Evolutionary conservation across 208 protist genomes (phyloP).

Genomic region (Leishmania lainsoni): DNA sequence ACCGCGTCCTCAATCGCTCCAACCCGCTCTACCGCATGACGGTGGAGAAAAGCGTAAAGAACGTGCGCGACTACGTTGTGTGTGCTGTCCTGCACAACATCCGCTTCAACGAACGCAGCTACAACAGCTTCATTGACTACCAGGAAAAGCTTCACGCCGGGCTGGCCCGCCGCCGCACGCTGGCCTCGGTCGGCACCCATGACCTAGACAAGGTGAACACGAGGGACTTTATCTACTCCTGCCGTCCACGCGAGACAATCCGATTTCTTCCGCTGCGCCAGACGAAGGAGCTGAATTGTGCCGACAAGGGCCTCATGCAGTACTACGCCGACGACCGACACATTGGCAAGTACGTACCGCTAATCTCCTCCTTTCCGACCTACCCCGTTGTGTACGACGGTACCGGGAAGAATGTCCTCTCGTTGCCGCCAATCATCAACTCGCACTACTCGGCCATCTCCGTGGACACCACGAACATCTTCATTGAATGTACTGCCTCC

Average conservation of each 20-base stretch:
- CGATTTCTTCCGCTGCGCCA: conserved; percentile 95
- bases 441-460: conserved; percentile 97
- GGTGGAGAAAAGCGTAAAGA: conserved; percentile 78
- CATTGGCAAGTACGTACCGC: conserved; percentile 85
- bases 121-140: conserved; percentile 98
- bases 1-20: conserved; percentile 53
- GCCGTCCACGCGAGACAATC: conserved; percentile 88
- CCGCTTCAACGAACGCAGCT: conserved; percentile 93
- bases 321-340: conserved; percentile 91
- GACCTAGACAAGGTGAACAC: conserved; percentile 97
- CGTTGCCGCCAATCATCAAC: conserved; percentile 99
- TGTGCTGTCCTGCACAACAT: conserved; percentile 97
- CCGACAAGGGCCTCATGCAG: conserved; percentile 84
- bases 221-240: conserved; percentile 85
- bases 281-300: conserved; percentile 66
- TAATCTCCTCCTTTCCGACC: conserved; percentile 68
- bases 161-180: conserved; percentile 95
- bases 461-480: conserved; percentile 97
- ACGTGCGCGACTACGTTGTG: conserved; percentile 97
- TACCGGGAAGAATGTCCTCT: conserved; percentile 87
- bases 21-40: conserved; percentile 84
- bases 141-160: conserved; percentile 99
- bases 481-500: conserved; percentile 99
- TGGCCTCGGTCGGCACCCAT: conserved; percentile 99
- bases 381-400: conserved; percentile 89